Evolutionary conservation across 148 eudicot species (phyloP).

Genomic region (Nepenthes mirabilis): DNA sequence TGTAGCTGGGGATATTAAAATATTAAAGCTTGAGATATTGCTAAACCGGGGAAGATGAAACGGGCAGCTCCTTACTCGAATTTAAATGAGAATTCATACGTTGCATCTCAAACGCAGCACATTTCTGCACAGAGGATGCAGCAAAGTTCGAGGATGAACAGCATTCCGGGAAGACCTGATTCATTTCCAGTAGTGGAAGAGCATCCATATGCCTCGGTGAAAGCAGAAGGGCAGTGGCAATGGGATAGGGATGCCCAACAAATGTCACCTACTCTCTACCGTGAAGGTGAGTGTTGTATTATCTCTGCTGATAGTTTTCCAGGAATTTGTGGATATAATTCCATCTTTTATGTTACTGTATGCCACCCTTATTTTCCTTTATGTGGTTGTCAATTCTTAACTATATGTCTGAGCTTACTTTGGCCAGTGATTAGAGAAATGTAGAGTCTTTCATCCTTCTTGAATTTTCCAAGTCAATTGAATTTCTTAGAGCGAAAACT

Average conservation of each 20-base stretch:
- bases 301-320: not conserved
- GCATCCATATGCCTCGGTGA: conserved; percentile 14
- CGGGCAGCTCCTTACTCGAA: not conserved
- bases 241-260: conserved; percentile 34
- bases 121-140: conserved; percentile 21
- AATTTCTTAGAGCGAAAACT: too few species aligned
- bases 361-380: too few species aligned
- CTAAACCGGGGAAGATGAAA: not conserved
- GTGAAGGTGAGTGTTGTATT: conserved; percentile 17
- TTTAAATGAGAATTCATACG: conserved; percentile 1
- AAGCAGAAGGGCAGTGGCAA: conserved; percentile 27
- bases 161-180: conserved; percentile 15
- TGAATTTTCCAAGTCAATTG: too few species aligned
- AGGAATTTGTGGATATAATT: too few species aligned
- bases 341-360: too few species aligned
- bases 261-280: conserved; percentile 24
- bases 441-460: too few species aligned
- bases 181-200: conserved; percentile 18
- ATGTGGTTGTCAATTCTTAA: too few species aligned
- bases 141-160: conserved; percentile 7
- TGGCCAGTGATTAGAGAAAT: too few species aligned
- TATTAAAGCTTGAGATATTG: too few species aligned
- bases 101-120: conserved; percentile 17
- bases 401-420: too few species aligned
- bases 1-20: too few species aligned